These are phyloP conservation scores for Geotrichum cucujoidarum DNA, from an alignment of 1,139 yeast genomes.

Conservation along the genomic window DNA sequence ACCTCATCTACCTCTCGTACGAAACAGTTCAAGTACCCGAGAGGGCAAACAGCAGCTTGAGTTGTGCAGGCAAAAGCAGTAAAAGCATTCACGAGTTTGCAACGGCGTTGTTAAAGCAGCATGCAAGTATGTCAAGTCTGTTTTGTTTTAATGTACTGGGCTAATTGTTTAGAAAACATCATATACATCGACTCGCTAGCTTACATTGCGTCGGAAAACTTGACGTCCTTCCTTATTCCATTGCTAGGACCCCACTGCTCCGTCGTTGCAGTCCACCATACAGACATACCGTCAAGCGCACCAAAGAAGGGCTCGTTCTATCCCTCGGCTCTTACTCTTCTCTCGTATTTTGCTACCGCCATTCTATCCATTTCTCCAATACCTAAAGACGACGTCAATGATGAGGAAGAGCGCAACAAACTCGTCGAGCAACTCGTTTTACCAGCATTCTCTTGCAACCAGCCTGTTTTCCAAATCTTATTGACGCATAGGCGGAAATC, in stretches of 20 bases:
- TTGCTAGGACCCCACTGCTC: slow-evolving; percentile 52
- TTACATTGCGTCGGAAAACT: slow-evolving; percentile 45
- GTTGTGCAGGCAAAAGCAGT: slow-evolving; percentile 40
- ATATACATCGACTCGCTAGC: slow-evolving; percentile 67
- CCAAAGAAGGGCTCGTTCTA: slow-evolving; percentile 36
- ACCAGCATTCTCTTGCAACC: slow-evolving; percentile 49
- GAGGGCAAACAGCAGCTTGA: slow-evolving; percentile 48
- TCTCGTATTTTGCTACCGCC: slow-evolving; percentile 67
- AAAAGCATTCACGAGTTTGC: slow-evolving; percentile 19
- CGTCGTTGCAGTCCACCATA: slow-evolving; percentile 58
- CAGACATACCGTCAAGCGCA: slow-evolving; percentile 17
- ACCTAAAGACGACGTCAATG: slow-evolving; percentile 26
- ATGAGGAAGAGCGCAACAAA: slow-evolving; percentile 49
- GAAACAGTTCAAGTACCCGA: slow-evolving; percentile 52
- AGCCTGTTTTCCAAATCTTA: slow-evolving; percentile 43
- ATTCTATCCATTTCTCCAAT: slow-evolving; percentile 55
- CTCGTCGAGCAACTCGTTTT: slow-evolving; percentile 43
- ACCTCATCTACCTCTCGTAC: slow-evolving; percentile 52
- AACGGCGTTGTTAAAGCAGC: slow-evolving; percentile 19
- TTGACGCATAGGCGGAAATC: slow-evolving; percentile 73
- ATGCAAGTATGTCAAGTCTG: slow-evolving; percentile 20
- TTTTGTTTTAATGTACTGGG: background rate
- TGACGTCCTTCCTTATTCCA: slow-evolving; percentile 51
- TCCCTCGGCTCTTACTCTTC: slow-evolving; percentile 48
- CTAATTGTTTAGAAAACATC: slow-evolving; percentile 21